phyloP scores from a whole-genome alignment of 2,329 filamentous ascomycete species.

The Hypoxylon sp. region DNA sequence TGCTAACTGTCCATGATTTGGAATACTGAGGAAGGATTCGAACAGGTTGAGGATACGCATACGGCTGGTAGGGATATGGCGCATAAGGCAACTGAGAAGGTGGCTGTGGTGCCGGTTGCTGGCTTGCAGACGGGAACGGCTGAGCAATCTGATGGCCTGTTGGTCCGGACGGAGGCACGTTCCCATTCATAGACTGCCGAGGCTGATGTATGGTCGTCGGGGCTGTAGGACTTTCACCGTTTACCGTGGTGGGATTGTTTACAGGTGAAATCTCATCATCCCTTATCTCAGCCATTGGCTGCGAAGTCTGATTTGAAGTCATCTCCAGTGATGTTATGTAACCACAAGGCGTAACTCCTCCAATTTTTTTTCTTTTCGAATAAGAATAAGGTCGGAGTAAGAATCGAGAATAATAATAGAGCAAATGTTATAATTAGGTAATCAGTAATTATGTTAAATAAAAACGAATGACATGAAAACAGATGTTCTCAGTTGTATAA shows the following conservation, averaged over 20 bases:
- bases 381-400: slow-evolving; percentile 6
- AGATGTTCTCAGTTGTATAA: slow-evolving; percentile 30
- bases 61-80: slow-evolving; percentile 41
- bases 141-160: slow-evolving; percentile 12
- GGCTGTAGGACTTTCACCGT: slow-evolving; percentile 18
- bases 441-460: slow-evolving; percentile 20
- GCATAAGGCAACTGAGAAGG: slow-evolving; percentile 40
- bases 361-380: slow-evolving; percentile 3
- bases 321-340: slow-evolving; percentile 27
- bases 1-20: slow-evolving; percentile 44
- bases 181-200: slow-evolving; percentile 10
- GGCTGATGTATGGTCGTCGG: slow-evolving; percentile 18
- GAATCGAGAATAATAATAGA: neutral
- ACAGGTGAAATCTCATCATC: slow-evolving; percentile 40
- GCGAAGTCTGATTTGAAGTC: slow-evolving; percentile 30
- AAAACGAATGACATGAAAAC: slow-evolving; percentile 35
- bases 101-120: slow-evolving; percentile 43
- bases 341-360: neutral
- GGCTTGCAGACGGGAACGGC: slow-evolving; percentile 10
- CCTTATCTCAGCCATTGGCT: slow-evolving; percentile 17
- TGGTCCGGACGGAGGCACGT: slow-evolving; percentile 34
- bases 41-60: slow-evolving; percentile 43
- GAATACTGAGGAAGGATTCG: slow-evolving; percentile 45
- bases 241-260: slow-evolving; percentile 8
- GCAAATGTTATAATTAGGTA: slow-evolving; percentile 14